These are phyloP conservation scores for Talaromyces liani DNA, from an alignment of 495 filamentous ascomycete genomes.

Conservation along the genomic window DNA sequence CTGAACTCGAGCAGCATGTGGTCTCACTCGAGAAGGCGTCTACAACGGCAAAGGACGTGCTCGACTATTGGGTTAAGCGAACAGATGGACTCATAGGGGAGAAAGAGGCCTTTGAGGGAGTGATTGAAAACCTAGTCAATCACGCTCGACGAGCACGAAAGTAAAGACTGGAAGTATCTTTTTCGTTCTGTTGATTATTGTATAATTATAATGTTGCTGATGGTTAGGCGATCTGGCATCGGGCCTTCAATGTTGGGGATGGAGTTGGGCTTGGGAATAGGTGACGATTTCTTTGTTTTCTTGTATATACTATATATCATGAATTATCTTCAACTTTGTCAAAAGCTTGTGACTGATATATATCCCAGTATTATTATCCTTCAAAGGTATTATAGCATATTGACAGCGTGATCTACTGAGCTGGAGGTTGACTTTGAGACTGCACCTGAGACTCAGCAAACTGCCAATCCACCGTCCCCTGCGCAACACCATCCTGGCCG, in stretches of 20 bases:
- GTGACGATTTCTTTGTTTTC: not conserved
- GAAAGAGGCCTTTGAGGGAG: conserved; percentile 92
- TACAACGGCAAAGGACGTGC: conserved; percentile 60
- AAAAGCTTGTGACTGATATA: not conserved
- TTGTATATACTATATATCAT: conserved; percentile 1
- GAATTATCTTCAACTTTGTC: not conserved
- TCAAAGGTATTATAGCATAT: not conserved
- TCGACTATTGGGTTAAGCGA: conserved; percentile 84
- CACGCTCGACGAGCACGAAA: conserved; percentile 87
- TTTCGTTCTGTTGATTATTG: not conserved
- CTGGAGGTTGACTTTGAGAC: not conserved
- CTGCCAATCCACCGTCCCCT: not conserved
- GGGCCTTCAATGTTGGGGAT: not conserved
- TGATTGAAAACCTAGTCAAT: conserved; percentile 96
- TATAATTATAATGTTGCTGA: not conserved
- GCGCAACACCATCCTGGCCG: not conserved
- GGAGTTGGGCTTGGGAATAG: not conserved
- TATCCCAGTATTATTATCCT: not conserved
- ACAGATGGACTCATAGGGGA: conserved; percentile 80
- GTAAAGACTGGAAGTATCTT: conserved; percentile 14
- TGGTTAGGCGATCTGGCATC: not conserved
- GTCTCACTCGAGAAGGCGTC: conserved; percentile 59
- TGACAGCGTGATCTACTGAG: not conserved
- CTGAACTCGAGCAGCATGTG: conserved; percentile 71
- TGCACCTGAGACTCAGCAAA: not conserved